These are phyloP conservation scores for Potentilla sterilis DNA, from an alignment of 306 rosid species.

Conservation along the genomic window DNA sequence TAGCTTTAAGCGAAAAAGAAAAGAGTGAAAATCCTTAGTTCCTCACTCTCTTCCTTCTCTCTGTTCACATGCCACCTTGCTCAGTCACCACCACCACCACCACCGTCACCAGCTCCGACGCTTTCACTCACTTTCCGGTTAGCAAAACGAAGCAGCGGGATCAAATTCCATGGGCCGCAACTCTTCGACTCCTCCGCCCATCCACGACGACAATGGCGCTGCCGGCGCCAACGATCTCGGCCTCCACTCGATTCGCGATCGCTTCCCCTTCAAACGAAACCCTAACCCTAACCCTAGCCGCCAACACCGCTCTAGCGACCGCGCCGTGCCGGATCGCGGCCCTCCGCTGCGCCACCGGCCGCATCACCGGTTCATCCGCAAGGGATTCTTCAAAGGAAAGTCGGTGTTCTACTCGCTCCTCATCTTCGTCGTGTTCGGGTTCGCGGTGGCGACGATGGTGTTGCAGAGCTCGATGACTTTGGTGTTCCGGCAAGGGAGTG, in stretches of 20 bases:
- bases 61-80: constrained; percentile 23
- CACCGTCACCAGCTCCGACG: background rate
- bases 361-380: constrained; percentile 70
- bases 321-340: constrained; percentile 42
- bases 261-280: constrained; percentile 67
- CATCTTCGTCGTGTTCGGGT: constrained; percentile 56
- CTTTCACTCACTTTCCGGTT: constrained; percentile 35
- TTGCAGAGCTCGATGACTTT: constrained; percentile 81
- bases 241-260: constrained; percentile 67
- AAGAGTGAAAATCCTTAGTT: too few species aligned
- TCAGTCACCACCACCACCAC: background rate
- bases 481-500: constrained; percentile 53
- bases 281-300: constrained; percentile 64
- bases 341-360: constrained; percentile 51
- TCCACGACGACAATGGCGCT: constrained; percentile 43
- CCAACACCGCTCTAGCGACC: constrained; percentile 31
- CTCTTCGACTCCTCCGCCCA: constrained; percentile 49
- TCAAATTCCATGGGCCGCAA: constrained; percentile 53
- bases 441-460: constrained; percentile 68
- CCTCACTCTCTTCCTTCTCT: background rate
- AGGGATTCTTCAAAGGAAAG: constrained; percentile 62
- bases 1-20: background rate
- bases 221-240: constrained; percentile 48
- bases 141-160: background rate
- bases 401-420: constrained; percentile 51